phyloP scores from a whole-genome alignment of 176 grass and related monocot species.

The Avena atlantica region DNA sequence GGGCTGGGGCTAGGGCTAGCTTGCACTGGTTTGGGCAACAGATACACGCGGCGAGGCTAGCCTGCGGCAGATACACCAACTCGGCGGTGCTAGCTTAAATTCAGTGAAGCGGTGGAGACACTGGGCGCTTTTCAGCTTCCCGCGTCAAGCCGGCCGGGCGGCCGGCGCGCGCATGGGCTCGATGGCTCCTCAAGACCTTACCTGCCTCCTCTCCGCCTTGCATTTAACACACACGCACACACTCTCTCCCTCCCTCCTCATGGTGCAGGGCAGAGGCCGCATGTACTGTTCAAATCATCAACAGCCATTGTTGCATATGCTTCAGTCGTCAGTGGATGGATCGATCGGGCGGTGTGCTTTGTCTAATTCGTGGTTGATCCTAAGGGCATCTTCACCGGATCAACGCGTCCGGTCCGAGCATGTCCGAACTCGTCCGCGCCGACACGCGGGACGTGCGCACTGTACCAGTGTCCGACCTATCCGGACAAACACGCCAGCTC shows the following conservation, averaged over 20 bases:
- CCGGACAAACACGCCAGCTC: too few species aligned
- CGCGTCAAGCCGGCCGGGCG: not conserved
- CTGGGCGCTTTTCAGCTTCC: not conserved
- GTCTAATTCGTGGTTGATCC: not conserved
- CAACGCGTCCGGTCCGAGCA: too few species aligned
- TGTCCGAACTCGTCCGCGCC: too few species aligned
- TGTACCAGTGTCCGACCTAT: too few species aligned
- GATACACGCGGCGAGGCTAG: not conserved
- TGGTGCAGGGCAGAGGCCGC: not conserved
- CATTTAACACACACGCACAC: not conserved
- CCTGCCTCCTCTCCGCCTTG: conserved; percentile 1
- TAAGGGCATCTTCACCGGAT: too few species aligned
- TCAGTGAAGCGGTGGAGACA: not conserved
- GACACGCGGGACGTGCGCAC: too few species aligned
- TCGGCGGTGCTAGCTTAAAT: conserved; percentile 28
- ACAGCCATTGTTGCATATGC: not conserved
- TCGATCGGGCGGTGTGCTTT: not conserved
- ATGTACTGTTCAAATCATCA: not conserved
- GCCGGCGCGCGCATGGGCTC: conserved; percentile 10
- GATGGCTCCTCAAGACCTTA: not conserved
- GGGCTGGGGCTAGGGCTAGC: not conserved
- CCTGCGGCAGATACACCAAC: conserved; percentile 26
- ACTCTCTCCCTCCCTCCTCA: not conserved
- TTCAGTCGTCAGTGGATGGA: too few species aligned
- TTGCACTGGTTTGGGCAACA: not conserved